Evolutionary conservation across 441 rosid genomes (phyloP).

Genomic region (Populus hybrid): DNA sequence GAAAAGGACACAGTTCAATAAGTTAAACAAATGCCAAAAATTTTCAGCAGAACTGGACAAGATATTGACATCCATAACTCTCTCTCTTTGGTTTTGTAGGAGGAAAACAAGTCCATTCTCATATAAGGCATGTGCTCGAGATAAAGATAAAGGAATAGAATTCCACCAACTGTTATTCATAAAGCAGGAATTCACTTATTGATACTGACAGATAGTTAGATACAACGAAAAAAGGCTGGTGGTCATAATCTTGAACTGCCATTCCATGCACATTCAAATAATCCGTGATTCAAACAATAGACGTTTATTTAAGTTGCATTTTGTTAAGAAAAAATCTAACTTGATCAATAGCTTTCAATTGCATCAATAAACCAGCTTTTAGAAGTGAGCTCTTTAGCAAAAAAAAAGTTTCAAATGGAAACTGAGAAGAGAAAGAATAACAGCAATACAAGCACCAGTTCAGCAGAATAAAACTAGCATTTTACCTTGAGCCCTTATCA

Average conservation of each 20-base stretch:
- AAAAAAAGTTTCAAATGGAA: neutral
- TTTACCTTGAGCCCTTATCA: neutral
- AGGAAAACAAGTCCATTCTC: constrained; percentile 23
- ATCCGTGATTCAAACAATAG: neutral
- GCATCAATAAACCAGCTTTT: neutral
- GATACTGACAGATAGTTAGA: neutral
- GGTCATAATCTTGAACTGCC: neutral
- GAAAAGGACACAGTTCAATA: constrained; percentile 11
- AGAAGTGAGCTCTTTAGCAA: neutral
- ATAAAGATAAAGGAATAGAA: constrained; percentile 3
- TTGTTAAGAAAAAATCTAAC: neutral
- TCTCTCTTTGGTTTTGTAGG: constrained; percentile 9
- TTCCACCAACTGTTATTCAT: constrained; percentile 8
- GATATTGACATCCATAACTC: constrained; percentile 16
- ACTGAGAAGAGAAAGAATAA: constrained; percentile 1
- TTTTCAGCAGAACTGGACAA: constrained; percentile 24
- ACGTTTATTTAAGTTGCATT: neutral
- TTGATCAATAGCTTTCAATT: neutral
- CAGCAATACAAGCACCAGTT: neutral
- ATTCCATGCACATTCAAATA: neutral
- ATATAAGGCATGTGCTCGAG: constrained; percentile 13
- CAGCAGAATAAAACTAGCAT: constrained; percentile 10
- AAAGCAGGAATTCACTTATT: constrained; percentile 17
- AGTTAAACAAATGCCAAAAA: constrained; percentile 13
- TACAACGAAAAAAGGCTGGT: neutral